Evolutionary conservation across 805 yeast genomes (phyloP), one percentile per base, ranked within the genome.

Genomic region (Sugiyamaella floridensis): DNA sequence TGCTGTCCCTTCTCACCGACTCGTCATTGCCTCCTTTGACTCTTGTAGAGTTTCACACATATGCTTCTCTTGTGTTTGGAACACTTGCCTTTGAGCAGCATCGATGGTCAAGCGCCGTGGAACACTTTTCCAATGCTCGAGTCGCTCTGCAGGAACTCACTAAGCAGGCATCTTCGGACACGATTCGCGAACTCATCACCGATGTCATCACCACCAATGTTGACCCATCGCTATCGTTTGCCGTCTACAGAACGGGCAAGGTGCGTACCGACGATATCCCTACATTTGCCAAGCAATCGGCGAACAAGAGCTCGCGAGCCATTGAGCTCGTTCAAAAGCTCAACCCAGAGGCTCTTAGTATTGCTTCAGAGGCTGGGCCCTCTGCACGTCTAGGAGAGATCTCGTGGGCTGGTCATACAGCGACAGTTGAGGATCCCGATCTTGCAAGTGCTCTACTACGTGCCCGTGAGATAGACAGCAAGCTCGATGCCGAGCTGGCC

Each of bases 371-470:
- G 6, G 7, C 60, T 48, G 48, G 50, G 46, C 62, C 61, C 3
- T 61, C 63, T 20, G 60, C 61, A 20, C 59, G 65, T 48, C 73
- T 77, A 26, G 78, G 76, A 47, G 73, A 73, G 40, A 68, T 85
- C 20, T 61, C 74, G 48, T 83, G 85, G 79, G 71, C 88, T 58
- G 72, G 76, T 16, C 82, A 82, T 65, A 69, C 74, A 9, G 96
- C 96, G 0, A 63, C 63, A 5, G 72, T 90, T 20, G 71, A 75
- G 55, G 87, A 87, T 58, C 85, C 87, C 49, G 89, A 87, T 55
- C 74, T 89, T 45, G 86, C 95, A 0, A 77, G 62, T 28, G 60
- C 65, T 8, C 57, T 71, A 18, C 45, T 60, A 14, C 50, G 55
- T 6, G 73, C 73, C 1, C 59, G 59, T 43, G 52, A 52, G 2